phyloP scores from a whole-genome alignment of 345 rosid species.

The Camelina sativa region DNA sequence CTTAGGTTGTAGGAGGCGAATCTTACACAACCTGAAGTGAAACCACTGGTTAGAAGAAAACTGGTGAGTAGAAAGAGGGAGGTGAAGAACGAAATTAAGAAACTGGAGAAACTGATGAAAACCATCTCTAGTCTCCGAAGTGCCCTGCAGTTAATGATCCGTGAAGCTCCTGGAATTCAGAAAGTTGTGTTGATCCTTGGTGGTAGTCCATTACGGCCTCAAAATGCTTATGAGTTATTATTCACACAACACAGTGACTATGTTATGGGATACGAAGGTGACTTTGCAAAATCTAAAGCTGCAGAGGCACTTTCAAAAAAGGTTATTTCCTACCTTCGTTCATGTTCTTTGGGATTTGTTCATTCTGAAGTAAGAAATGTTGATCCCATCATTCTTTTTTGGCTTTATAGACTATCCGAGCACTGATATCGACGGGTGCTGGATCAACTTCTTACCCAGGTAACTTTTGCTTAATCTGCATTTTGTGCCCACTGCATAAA shows the following conservation, averaged over 20 bases:
- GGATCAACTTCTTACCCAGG: constrained; percentile 86
- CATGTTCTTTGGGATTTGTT: constrained; percentile 13
- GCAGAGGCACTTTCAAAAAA: constrained; percentile 80
- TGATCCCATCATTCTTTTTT: background rate
- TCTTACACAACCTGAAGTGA: constrained; percentile 51
- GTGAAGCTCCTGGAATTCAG: constrained; percentile 52
- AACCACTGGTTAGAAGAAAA: constrained; percentile 57
- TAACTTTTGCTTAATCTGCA: constrained; percentile 33
- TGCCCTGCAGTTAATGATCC: constrained; percentile 56
- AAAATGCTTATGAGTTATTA: constrained; percentile 59
- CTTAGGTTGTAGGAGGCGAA: constrained; percentile 56
- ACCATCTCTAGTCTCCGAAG: constrained; percentile 54
- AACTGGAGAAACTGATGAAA: constrained; percentile 71
- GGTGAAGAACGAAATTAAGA: constrained; percentile 64
- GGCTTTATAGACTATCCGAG: constrained; percentile 67
- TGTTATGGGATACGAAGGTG: constrained; percentile 41
- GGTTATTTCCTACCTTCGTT: constrained; percentile 46
- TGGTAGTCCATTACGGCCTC: constrained; percentile 80
- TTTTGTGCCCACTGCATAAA: background rate
- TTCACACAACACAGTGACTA: constrained; percentile 51
- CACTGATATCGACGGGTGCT: constrained; percentile 76
- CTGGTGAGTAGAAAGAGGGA: constrained; percentile 64
- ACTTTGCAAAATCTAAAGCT: constrained; percentile 63
- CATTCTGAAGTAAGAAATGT: background rate
- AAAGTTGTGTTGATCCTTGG: constrained; percentile 70